Evolutionary conservation across 495 filamentous ascomycete genomes (phyloP), one percentile per base, ranked within the genome.

Genomic region (Penicillium lagena): DNA sequence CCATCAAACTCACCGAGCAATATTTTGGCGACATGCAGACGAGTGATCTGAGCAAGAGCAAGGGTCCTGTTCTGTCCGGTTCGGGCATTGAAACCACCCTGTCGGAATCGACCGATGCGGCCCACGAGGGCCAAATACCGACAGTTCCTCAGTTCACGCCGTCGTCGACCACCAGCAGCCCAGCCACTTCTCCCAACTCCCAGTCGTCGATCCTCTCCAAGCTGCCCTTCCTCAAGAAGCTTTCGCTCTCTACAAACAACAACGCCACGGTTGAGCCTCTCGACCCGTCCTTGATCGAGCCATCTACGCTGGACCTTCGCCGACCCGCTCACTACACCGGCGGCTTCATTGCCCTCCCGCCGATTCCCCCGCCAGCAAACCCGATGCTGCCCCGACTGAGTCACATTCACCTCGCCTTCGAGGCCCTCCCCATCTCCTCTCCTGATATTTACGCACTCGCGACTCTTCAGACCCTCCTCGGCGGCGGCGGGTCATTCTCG

Each of bases 401-500:
- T 33, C 84, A 98, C 59, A 86, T 98, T 47, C 89, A 97, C 68
- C 76, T 98, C 49, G 89, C 88, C 46, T 97, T 99, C 58, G 93
- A 99, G 73, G 90, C 90, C 29, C 81, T 96, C 44, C 86, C 90
- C 37, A 95, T 97, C 56, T 81, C 80, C 29, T 88, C 85, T 29
- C 79, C 84, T 2, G 93, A 97, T 58, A 95, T 99, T 54, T 99
- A 96, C 61, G 91, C 93, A 33, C 79, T 96, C 22, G 93, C 93
- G 17, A 95, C 90, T n/a, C 75, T 99, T 0, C 94, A 96, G 62
- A 96, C 89, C 4, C 84, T 99, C 29, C 85, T 99, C 17, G 93
- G 93, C 35, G 93, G 93, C 7, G 93, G 93, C 42, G 94, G 94
- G 12, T 95, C 89, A 43, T 99, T 99, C 71, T 90, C 85, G n/a